Base-by-base conservation (phyloP, 2,329 filamentous ascomycete species). In the Intubia oerlemansii region DNA sequence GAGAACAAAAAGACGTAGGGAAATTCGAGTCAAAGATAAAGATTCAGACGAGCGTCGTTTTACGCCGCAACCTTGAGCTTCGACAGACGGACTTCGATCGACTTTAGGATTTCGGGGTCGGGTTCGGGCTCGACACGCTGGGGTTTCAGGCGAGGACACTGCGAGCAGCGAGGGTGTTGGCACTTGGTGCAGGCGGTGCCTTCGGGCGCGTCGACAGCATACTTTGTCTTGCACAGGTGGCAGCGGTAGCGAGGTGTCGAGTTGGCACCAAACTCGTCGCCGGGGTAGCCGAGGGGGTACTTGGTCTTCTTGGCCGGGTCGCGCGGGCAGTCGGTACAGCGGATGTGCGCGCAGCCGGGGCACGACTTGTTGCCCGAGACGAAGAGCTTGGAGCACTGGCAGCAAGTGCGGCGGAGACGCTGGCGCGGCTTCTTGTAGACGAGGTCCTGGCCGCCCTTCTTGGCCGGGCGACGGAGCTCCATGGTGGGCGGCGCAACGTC, bases 271-370 rank as follows among this genome's bases (percentile, higher is more conserved):
- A 62, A 66, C 20, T 52, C 60, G 39, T 79, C 73, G 24, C 72
- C 69, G 5, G 71, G 72, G 44, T 78, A 78, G 24, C 71, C 72
- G 36, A 66, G 61, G 0, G 71, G 71, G 45, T 73, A 78, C 42
- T 73, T 75, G 41, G 65, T 58, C 42, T 63, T 67, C 51, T 75
- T 77, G 34, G 69, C 55, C 62, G 80, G 80, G 42, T 81, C 71
- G 40, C 80, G 61, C 17, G 78, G 79, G 47, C 81, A 90, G 44
- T 74, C 74, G 22, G 69, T 78, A 54, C 81, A 91, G 30, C 79
- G 70, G 29, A 60, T 47, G 47, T 91, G 82, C 17, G 58, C 53
- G 48, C 82, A 91, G 22, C 56, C 57, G 7, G 56, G 49, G 46
- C 82, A 91, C 1, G 44, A 64, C 52, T 72, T 79, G 34, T 50